Conservation (phyloP, 345 rosid species). For the Salix udensis region DNA sequence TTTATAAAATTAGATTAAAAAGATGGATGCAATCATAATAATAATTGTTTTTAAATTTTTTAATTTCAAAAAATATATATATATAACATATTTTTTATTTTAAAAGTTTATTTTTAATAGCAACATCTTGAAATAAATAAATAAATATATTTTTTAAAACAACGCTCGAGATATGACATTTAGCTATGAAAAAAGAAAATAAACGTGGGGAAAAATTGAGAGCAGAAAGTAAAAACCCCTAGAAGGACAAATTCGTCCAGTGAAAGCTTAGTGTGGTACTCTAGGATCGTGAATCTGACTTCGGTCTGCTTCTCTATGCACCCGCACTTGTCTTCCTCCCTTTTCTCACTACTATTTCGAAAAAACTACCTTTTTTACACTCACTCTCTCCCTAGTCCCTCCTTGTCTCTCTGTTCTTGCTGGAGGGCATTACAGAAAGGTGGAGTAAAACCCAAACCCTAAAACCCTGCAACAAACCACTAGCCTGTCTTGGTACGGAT, state of each 20-base stretch:
- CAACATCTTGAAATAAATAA: too few relatives aligned
- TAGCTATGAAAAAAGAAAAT: too few relatives aligned
- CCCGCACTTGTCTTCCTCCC: constrained; percentile 27
- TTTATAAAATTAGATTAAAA: too few relatives aligned
- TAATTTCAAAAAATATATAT: too few relatives aligned
- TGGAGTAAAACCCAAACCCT: constrained; percentile 14
- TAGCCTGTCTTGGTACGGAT: background rate
- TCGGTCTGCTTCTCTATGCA: constrained; percentile 27
- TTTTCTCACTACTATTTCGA: background rate
- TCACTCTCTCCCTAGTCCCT: background rate
- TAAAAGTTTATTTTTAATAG: too few relatives aligned
- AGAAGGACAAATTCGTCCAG: constrained; percentile 36
- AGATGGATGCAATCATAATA: too few relatives aligned
- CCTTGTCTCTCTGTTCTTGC: constrained; percentile 14
- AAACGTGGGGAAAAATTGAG: too few relatives aligned
- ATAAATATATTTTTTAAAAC: too few relatives aligned
- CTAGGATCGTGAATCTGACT: constrained; percentile 38
- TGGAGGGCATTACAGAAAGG: constrained; percentile 14
- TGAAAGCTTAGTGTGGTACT: background rate
- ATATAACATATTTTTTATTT: too few relatives aligned
- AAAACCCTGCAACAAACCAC: background rate
- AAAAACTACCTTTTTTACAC: background rate
- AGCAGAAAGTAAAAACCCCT: too few relatives aligned
- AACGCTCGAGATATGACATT: too few relatives aligned
- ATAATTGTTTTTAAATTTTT: too few relatives aligned